These are phyloP conservation scores for Quercus lobata DNA, from an alignment of 331 rosid species.

Conservation along the genomic window DNA sequence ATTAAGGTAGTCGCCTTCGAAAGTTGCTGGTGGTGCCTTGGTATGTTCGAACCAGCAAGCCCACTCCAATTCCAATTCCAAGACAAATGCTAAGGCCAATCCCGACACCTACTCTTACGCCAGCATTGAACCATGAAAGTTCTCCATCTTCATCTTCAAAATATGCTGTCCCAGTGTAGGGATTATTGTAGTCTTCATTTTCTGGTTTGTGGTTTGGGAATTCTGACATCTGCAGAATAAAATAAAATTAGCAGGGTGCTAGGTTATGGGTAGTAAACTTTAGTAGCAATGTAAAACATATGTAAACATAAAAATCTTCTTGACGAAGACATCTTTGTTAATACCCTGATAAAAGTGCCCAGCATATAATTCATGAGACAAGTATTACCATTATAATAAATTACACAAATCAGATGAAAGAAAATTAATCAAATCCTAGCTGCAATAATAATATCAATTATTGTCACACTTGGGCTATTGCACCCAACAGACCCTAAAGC, in stretches of 20 bases:
- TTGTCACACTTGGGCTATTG: neutral
- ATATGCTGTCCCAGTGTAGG: conserved; percentile 39
- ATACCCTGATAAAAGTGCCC: neutral
- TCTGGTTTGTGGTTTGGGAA: conserved; percentile 39
- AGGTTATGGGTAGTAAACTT: neutral
- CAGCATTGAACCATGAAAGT: conserved; percentile 82
- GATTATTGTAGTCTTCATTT: conserved; percentile 34
- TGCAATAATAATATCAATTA: neutral
- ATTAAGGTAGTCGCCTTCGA: conserved; percentile 43
- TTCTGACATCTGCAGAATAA: conserved; percentile 42
- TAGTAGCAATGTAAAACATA: neutral
- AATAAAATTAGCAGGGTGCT: conserved; percentile 5
- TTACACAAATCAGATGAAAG: neutral
- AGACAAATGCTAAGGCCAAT: conserved; percentile 79
- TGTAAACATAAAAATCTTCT: neutral
- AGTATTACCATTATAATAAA: neutral
- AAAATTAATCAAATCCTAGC: neutral
- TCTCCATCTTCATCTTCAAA: conserved; percentile 75
- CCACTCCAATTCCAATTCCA: conserved; percentile 77
- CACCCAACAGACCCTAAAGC: neutral
- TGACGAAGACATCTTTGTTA: neutral
- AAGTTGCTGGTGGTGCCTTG: conserved; percentile 68
- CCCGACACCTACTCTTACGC: conserved; percentile 80
- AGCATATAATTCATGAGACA: neutral
- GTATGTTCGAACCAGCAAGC: conserved; percentile 64